These are phyloP conservation scores for Podospora anserina DNA, from an alignment of 495 filamentous ascomycete genomes.

Conservation along the genomic window DNA sequence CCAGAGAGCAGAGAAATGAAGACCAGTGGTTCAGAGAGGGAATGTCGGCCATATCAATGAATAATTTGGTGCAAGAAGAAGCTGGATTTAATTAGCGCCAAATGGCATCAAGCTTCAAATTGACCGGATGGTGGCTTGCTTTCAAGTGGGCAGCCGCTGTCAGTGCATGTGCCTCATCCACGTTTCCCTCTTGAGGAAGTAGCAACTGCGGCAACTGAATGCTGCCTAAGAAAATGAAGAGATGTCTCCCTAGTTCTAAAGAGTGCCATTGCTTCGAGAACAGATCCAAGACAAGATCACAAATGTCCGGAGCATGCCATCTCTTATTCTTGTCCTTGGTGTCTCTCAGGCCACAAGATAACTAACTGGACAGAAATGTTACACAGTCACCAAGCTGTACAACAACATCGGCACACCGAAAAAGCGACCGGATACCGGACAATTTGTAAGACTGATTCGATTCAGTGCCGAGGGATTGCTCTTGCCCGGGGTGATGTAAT, in stretches of 20 bases:
- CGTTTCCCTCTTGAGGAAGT: background rate
- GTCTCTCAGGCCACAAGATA: background rate
- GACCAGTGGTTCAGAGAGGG: background rate
- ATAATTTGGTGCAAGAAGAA: background rate
- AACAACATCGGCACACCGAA: conserved; percentile 80
- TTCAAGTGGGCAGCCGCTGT: background rate
- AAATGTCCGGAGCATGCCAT: background rate
- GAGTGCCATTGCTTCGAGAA: background rate
- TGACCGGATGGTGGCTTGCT: background rate
- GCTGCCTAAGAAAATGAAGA: background rate
- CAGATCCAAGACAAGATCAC: background rate
- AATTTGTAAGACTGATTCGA: conserved; percentile 35
- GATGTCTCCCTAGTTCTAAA: background rate
- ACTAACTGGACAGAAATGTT: background rate
- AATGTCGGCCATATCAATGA: background rate
- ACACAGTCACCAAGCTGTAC: conserved; percentile 66
- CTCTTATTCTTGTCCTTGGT: background rate
- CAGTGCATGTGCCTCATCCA: background rate
- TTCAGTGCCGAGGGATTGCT: conserved; percentile 45
- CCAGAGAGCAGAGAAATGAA: background rate
- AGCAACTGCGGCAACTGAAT: background rate
- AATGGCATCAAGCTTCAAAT: background rate
- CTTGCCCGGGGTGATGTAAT: background rate
- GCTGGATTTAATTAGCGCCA: background rate
- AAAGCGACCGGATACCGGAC: conserved; percentile 22